Evolutionary conservation across 2,329 filamentous ascomycete genomes (phyloP).

Genomic region (Pseudogymnoascus verrucosus): DNA sequence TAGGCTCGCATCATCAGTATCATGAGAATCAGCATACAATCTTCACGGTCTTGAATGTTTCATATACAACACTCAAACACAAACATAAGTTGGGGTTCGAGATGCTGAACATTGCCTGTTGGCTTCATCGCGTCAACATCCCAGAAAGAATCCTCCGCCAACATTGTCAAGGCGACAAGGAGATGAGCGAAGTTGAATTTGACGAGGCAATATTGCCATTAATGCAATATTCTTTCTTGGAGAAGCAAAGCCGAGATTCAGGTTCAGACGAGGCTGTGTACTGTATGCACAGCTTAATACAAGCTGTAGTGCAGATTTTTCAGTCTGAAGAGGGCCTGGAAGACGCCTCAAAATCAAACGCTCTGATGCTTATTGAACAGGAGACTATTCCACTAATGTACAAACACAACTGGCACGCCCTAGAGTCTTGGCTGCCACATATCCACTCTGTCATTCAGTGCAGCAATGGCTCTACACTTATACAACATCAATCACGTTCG

Average conservation of each 20-base stretch:
- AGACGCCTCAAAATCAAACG: not conserved
- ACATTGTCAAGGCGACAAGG: not conserved
- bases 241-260: not conserved
- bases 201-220: not conserved
- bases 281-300: not conserved
- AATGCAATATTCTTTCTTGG: not conserved
- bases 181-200: not conserved
- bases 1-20: not conserved
- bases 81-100: not conserved
- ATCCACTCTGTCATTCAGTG: not conserved
- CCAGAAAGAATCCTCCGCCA: not conserved
- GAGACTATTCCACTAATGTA: not conserved
- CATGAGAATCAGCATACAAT: not conserved
- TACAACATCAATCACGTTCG: not conserved
- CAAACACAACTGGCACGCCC: not conserved
- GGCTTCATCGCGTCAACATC: not conserved
- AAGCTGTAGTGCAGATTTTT: not conserved
- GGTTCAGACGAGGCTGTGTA: not conserved
- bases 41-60: not conserved
- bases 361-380: not conserved
- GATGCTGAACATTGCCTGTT: not conserved
- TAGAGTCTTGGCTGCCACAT: not conserved
- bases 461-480: not conserved
- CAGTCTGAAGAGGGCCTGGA: not conserved
- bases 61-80: not conserved